These are phyloP conservation scores for Oidiodendron maius DNA, from an alignment of 495 filamentous ascomycete genomes.

Conservation along the genomic window DNA sequence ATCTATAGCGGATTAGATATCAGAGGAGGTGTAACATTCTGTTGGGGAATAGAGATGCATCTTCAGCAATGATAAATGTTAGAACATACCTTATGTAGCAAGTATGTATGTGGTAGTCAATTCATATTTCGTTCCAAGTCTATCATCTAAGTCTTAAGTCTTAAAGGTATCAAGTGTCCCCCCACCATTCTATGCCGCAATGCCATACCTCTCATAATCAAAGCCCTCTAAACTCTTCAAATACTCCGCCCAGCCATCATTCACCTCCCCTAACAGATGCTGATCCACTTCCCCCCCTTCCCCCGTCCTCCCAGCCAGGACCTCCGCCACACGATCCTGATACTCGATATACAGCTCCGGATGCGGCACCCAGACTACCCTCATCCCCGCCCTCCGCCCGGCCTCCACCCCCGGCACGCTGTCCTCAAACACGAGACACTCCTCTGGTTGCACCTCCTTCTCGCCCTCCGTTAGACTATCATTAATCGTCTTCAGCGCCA, in stretches of 20 bases:
- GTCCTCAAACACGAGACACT: slow-evolving; percentile 97
- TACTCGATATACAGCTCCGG: slow-evolving; percentile 70
- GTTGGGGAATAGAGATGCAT: too few species aligned
- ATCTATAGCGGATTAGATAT: slow-evolving; percentile 30
- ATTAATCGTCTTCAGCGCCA: slow-evolving; percentile 86
- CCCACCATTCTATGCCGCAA: slow-evolving; percentile 25
- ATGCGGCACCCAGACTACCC: slow-evolving; percentile 91
- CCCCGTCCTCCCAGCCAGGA: slow-evolving; percentile 77
- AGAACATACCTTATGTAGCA: too few species aligned
- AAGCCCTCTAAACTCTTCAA: slow-evolving; percentile 59
- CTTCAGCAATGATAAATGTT: too few species aligned
- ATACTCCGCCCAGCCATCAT: slow-evolving; percentile 71
- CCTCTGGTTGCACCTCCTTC: slow-evolving; percentile 65
- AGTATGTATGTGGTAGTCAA: too few species aligned
- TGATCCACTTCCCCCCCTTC: slow-evolving; percentile 48
- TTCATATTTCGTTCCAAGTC: too few species aligned
- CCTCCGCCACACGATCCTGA: slow-evolving; percentile 67
- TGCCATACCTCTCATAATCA: slow-evolving; percentile 68
- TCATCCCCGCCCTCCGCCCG: slow-evolving; percentile 87
- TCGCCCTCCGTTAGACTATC: slow-evolving; percentile 56
- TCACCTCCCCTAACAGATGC: slow-evolving; percentile 50
- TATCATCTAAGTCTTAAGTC: too few species aligned
- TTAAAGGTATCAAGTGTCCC: too few species aligned
- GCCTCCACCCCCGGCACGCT: slow-evolving; percentile 88
- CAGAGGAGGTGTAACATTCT: too few species aligned